Evolutionary conservation across 2,329 filamentous ascomycete genomes (phyloP).

Genomic region (Arthrobotrys pseudoclavata): DNA sequence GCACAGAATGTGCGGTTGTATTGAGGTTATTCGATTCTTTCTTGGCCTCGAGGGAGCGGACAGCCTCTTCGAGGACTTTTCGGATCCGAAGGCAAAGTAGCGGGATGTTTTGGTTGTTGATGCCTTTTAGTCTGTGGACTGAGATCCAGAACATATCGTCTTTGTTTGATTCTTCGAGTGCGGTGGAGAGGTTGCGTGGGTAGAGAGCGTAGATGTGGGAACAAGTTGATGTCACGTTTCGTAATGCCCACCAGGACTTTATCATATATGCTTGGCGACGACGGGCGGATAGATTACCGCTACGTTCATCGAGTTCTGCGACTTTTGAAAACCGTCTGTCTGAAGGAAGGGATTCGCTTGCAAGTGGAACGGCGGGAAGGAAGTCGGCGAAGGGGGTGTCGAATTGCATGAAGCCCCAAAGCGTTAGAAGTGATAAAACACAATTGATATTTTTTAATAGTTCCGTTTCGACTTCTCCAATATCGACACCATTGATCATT

Average conservation of each 20-base stretch:
- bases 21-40: constrained; percentile 17
- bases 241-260: constrained; percentile 55
- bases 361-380: constrained; percentile 51
- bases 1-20: constrained; percentile 27
- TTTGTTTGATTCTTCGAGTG: constrained; percentile 43
- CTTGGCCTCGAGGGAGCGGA: constrained; percentile 44
- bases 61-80: constrained; percentile 55
- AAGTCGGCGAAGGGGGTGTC: constrained; percentile 60
- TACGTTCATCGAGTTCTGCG: constrained; percentile 53
- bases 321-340: constrained; percentile 48
- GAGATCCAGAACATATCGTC: constrained; percentile 55
- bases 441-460: constrained; percentile 60
- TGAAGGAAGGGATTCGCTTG: constrained; percentile 47
- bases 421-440: constrained; percentile 47
- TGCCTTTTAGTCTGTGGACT: constrained; percentile 52
- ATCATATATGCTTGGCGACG: constrained; percentile 56
- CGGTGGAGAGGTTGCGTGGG: constrained; percentile 37
- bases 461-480: constrained; percentile 60
- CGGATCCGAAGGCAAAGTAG: constrained; percentile 52
- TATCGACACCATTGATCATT: constrained; percentile 60
- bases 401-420: constrained; percentile 61
- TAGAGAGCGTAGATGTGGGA: constrained; percentile 59
- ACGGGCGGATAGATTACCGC: constrained; percentile 50
- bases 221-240: constrained; percentile 59
- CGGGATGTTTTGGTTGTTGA: constrained; percentile 57